These are phyloP conservation scores for Wickerhamomyces sp. DNA, from an alignment of 1,139 yeast species.

Conservation along the genomic window DNA sequence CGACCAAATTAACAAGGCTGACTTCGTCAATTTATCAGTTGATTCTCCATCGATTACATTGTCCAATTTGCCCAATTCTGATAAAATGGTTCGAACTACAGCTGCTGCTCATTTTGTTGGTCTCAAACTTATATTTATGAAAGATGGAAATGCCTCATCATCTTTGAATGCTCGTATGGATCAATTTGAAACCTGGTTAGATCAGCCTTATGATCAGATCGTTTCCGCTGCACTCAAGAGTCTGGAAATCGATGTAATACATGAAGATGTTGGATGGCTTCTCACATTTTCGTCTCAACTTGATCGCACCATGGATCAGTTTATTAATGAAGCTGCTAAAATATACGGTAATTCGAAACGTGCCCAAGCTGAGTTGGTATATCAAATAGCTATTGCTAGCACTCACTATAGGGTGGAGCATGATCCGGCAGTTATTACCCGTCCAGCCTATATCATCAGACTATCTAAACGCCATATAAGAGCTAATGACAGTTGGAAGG, in stretches of 20 bases:
- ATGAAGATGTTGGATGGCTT: conserved; percentile 37
- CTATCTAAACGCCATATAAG: conserved; percentile 71
- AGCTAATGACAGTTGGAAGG: conserved; percentile 83
- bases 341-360: conserved; percentile 17
- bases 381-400: conserved; percentile 60
- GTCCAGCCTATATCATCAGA: conserved; percentile 79
- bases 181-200: conserved; percentile 41
- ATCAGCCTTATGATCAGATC: conserved; percentile 25
- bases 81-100: neutral
- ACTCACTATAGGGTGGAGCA: conserved; percentile 57
- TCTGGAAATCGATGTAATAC: conserved; percentile 32
- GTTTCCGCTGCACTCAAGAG: conserved; percentile 35
- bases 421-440: conserved; percentile 86
- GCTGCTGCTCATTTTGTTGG: conserved; percentile 15
- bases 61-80: neutral
- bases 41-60: conserved; percentile 2
- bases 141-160: conserved; percentile 9
- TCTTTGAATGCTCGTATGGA: conserved; percentile 20
- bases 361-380: conserved; percentile 40
- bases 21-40: neutral
- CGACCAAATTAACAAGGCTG: neutral
- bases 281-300: conserved; percentile 23
- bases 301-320: conserved; percentile 10
- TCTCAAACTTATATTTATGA: conserved; percentile 3
- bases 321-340: conserved; percentile 19